Evolutionary conservation across 768 basidiomycete species (phyloP).

Genomic region (Chiua virens): DNA sequence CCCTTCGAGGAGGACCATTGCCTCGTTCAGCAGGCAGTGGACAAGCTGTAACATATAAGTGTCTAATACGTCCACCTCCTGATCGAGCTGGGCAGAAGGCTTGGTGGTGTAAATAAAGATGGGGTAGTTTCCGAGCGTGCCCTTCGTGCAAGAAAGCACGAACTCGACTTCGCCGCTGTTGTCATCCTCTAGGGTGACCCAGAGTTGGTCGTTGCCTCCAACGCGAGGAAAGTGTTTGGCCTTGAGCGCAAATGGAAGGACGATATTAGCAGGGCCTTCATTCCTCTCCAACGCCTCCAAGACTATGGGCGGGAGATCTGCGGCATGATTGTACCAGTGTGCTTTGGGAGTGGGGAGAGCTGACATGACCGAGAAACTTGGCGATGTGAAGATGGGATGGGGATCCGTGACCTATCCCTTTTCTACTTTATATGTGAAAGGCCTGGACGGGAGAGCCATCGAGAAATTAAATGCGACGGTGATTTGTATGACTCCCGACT

Average conservation of each 20-base stretch:
- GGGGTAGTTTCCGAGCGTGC: slow-evolving; percentile 59
- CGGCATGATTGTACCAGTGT: slow-evolving; percentile 2
- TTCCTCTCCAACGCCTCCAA: slow-evolving; percentile 30
- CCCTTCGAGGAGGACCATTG: slow-evolving; percentile 37
- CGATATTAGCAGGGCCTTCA: slow-evolving; percentile 38
- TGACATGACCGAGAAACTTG: slow-evolving; percentile 22
- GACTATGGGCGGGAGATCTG: slow-evolving; percentile 24
- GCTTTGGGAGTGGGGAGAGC: slow-evolving; percentile 1
- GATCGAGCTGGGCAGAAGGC: slow-evolving; percentile 37
- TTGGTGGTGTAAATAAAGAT: slow-evolving; percentile 59
- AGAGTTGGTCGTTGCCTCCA: slow-evolving; percentile 19
- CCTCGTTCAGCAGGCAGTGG: slow-evolving; percentile 31
- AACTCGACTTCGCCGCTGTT: slow-evolving; percentile 28
- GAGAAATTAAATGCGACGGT: not conserved
- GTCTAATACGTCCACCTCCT: slow-evolving; percentile 24
- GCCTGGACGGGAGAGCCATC: not conserved
- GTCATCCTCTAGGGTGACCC: slow-evolving; percentile 31
- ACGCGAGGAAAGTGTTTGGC: slow-evolving; percentile 7
- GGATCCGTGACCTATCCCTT: not conserved
- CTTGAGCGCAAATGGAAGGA: slow-evolving; percentile 41
- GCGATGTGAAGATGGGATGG: slow-evolving; percentile 14
- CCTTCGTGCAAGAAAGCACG: slow-evolving; percentile 59
- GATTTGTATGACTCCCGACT: not conserved
- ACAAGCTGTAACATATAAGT: slow-evolving; percentile 46
- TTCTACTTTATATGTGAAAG: slow-evolving; percentile 10